A percentile compares a stretch with the other conserved stretches of the same genome.
These are phyloP conservation scores for Debaryomycetaceae sp. DNA, from an alignment of 1,139 yeast genomes.

Conservation along the genomic window DNA sequence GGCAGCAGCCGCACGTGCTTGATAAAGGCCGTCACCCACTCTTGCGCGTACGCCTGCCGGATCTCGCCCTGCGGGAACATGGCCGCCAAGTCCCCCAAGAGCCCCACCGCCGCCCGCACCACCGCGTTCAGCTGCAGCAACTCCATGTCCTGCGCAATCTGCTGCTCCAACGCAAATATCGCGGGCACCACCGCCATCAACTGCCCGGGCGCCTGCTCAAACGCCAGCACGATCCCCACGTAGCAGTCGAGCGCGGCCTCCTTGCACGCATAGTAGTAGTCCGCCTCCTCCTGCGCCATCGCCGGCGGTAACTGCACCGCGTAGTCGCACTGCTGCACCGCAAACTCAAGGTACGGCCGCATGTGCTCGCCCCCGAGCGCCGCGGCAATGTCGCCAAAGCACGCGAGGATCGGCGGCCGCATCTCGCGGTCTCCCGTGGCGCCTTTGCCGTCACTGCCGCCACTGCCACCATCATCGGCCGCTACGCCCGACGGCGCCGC, in stretches of 20 bases:
- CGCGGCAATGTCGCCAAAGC: slow-evolving; percentile 93
- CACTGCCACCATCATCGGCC: no score
- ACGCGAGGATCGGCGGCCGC: slow-evolving; percentile 83
- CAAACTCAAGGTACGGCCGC: slow-evolving; percentile 65
- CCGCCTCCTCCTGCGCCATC: slow-evolving; percentile 66
- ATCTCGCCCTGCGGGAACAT: slow-evolving; percentile 74
- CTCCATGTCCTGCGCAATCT: slow-evolving; percentile 49
- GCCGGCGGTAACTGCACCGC: slow-evolving; percentile 45
- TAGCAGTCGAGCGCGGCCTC: slow-evolving; percentile 90
- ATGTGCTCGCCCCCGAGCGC: slow-evolving; percentile 72
- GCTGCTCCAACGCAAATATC: slow-evolving; percentile 59
- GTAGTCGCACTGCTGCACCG: slow-evolving; percentile 57
- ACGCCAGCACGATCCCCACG: slow-evolving; percentile 89
- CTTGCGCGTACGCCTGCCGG: slow-evolving; percentile 51
- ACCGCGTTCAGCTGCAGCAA: slow-evolving; percentile 53
- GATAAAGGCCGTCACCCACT: slow-evolving; percentile 72
- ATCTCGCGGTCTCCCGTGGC: slow-evolving; percentile 75
- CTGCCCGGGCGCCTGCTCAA: slow-evolving; percentile 57
- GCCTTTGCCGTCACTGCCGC: no score
- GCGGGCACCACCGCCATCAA: slow-evolving; percentile 56
- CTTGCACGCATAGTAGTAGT: slow-evolving; percentile 59
- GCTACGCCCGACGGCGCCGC: no score
- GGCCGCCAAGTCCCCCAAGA: slow-evolving; percentile 85
- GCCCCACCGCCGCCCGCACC: slow-evolving; percentile 72
- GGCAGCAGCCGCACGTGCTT: slow-evolving; percentile 60